Base-by-base conservation (phyloP, 176 grass and related monocot species). In the Tillandsia fasciculata region DNA sequence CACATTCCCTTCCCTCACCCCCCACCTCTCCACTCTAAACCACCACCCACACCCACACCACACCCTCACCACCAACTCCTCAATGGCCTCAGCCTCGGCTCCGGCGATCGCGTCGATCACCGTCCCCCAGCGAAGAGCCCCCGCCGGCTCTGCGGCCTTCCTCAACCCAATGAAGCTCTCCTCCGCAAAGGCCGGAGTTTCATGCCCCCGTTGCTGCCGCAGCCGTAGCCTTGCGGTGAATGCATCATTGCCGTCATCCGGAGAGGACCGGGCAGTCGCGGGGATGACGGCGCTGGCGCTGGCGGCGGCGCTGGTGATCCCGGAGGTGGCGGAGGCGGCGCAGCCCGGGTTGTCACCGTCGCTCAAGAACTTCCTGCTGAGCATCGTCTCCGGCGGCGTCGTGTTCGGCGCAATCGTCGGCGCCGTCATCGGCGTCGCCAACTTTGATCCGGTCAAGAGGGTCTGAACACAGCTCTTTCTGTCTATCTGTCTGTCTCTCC, bases 361-460 rank as follows among this genome's bases (percentile, higher is more conserved):
- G 72, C 85, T 87, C 29, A 87, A 87, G 85, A 87, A 87, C 85
- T 87, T 87, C 80, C 77, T 87, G 47, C 73, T 87, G 50, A 87
- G 85, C 80, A 87, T 87, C 76, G 77, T 83, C 13, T 87, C 85
- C 51, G 85, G 85, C 6, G 85, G 85, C 33, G 80, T 87, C 80
- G 85, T 83, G 57, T 68, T 87, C 69, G 72, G 67, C 0, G 85
- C 64, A 56, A 65, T 87, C 70, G 76, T 72, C 68, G 85, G 85
- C 51, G 85, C 85, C 50, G 85, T 87, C 77, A 77, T 87, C 69
- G 85, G 76, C 64, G 85, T 87, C 77, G 79, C 85, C 80, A 87
- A 87, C 85, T 87, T 87, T 77, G 85, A 87, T 77, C 85, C 85
- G 71, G 85, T 87, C 80, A 87, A 77, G 80, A 42, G 85, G 76